These are phyloP conservation scores for Trametes cubensis DNA, from an alignment of 768 basidiomycete species.

Conservation along the genomic window DNA sequence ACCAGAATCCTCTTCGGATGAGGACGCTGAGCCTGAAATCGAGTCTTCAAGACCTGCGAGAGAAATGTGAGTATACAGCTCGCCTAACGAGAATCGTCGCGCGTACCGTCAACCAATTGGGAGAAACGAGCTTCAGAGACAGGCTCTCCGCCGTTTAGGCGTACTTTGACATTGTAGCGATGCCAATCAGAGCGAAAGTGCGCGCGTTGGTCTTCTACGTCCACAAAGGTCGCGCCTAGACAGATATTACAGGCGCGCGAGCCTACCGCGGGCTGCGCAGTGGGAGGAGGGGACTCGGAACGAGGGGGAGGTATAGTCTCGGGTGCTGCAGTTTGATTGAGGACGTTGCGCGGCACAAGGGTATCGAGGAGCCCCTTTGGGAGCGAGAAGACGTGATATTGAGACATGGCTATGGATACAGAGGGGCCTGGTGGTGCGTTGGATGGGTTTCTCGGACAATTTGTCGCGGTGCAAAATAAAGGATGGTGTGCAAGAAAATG, in stretches of 20 bases:
- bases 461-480: neutral
- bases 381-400: constrained; percentile 72
- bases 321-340: constrained; percentile 40
- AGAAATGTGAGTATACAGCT: neutral
- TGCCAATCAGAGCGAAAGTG: constrained; percentile 98
- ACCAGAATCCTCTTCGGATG: constrained; percentile 56
- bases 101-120: constrained; percentile 78
- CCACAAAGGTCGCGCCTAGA: constrained; percentile 64
- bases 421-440: neutral
- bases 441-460: neutral
- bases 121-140: constrained; percentile 75
- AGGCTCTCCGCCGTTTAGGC: constrained; percentile 61
- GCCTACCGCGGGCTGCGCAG: constrained; percentile 39
- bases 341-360: constrained; percentile 67
- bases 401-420: constrained; percentile 27
- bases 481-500: constrained; percentile 10
- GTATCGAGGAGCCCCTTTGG: constrained; percentile 69
- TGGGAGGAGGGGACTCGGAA: constrained; percentile 31
- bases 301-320: constrained; percentile 38
- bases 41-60: constrained; percentile 76
- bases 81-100: neutral
- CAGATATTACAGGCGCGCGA: constrained; percentile 73
- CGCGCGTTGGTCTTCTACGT: constrained; percentile 78
- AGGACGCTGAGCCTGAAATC: constrained; percentile 88
- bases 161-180: constrained; percentile 92